phyloP scores from a whole-genome alignment of 805 yeast genomes.

The Kuraishia cidri region DNA sequence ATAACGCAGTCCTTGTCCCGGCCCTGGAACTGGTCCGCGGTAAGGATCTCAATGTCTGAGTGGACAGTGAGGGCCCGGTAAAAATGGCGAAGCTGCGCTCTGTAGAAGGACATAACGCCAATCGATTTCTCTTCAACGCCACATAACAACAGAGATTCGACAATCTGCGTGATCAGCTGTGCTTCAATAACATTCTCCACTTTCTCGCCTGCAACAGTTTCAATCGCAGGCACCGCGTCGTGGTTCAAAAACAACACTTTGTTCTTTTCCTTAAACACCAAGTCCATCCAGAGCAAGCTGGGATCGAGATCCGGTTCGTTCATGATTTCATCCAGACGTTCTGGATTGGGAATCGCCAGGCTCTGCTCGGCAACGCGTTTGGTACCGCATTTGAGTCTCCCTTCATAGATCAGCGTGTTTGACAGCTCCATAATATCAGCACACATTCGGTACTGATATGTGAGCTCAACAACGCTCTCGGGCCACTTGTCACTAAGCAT shows the following conservation, averaged over 20 bases:
- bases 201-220: slow-evolving; percentile 51
- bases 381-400: slow-evolving; percentile 70
- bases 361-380: slow-evolving; percentile 49
- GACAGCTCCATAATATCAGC: slow-evolving; percentile 78
- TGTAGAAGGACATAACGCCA: slow-evolving; percentile 86
- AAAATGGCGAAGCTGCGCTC: slow-evolving; percentile 65
- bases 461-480: slow-evolving; percentile 61
- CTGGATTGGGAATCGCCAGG: slow-evolving; percentile 37
- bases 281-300: slow-evolving; percentile 42
- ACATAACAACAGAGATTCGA: slow-evolving; percentile 42
- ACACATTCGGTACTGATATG: slow-evolving; percentile 90
- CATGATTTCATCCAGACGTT: slow-evolving; percentile 12
- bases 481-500: slow-evolving; percentile 68
- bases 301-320: slow-evolving; percentile 6
- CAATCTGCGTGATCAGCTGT: slow-evolving; percentile 49
- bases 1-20: slow-evolving; percentile 89
- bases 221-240: slow-evolving; percentile 55
- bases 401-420: slow-evolving; percentile 70
- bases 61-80: slow-evolving; percentile 17
- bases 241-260: slow-evolving; percentile 77
- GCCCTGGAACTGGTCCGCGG: slow-evolving; percentile 96
- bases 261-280: slow-evolving; percentile 41
- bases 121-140: slow-evolving; percentile 56
- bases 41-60: slow-evolving; percentile 61
- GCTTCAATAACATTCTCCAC: slow-evolving; percentile 72